Evolutionary conservation across 306 rosid species (phyloP).

Genomic region (Gynostemma pentaphyllum): DNA sequence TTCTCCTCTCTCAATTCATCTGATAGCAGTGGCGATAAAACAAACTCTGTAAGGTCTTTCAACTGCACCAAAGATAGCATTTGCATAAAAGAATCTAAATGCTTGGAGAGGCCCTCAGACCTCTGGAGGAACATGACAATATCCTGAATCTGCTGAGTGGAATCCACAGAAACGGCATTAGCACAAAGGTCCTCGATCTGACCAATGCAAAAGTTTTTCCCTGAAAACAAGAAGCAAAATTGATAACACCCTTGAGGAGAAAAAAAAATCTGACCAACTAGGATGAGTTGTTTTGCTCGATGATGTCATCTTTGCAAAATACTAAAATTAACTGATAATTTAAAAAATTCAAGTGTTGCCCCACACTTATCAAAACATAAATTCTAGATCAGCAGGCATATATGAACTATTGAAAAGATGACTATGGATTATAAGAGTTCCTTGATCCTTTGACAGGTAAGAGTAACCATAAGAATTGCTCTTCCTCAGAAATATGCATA

Average conservation of each 20-base stretch:
- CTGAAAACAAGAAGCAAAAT: constrained; percentile 26
- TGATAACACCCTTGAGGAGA: not conserved
- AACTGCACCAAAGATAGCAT: constrained; percentile 67
- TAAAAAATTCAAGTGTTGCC: not conserved
- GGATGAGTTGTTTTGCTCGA: not conserved
- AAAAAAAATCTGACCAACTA: not conserved
- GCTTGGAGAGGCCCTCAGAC: constrained; percentile 76
- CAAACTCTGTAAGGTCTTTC: constrained; percentile 45
- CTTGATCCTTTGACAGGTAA: not conserved
- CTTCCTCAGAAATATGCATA: not conserved
- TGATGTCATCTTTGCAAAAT: not conserved
- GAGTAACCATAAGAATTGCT: not conserved
- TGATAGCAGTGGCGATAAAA: constrained; percentile 66
- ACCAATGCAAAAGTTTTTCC: constrained; percentile 76
- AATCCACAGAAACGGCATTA: constrained; percentile 43
- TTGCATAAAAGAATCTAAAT: constrained; percentile 93
- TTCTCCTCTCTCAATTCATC: constrained; percentile 61
- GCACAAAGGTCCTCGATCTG: constrained; percentile 66
- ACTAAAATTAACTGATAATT: not conserved
- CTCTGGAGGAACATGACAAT: constrained; percentile 69
- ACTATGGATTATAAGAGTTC: not conserved
- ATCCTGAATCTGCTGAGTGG: constrained; percentile 56
- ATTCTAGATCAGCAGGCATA: not conserved
- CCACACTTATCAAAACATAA: not conserved
- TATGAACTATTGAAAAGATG: not conserved